Evolutionary conservation across 2,329 filamentous ascomycete species (phyloP).

Genomic region (Fusarium sacchari): DNA sequence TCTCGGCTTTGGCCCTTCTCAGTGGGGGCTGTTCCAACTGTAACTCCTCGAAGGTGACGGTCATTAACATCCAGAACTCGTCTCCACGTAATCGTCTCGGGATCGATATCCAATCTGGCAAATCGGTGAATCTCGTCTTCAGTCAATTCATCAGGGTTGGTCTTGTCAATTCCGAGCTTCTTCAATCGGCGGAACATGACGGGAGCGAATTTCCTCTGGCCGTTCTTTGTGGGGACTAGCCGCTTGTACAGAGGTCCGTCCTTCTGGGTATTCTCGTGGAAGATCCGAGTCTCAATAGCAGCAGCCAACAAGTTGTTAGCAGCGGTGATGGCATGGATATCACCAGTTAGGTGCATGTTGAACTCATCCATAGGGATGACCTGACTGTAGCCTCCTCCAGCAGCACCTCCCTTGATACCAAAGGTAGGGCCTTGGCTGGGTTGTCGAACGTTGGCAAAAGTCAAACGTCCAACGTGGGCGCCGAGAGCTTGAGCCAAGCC

Average conservation of each 20-base stretch:
- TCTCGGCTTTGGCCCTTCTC: constrained; percentile 90
- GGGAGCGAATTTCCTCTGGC: constrained; percentile 84
- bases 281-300: constrained; percentile 97
- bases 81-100: constrained; percentile 96
- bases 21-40: constrained; percentile 85
- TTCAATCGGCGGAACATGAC: constrained; percentile 93
- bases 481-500: constrained; percentile 93
- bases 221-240: constrained; percentile 89
- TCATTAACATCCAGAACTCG: constrained; percentile 98
- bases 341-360: constrained; percentile 96
- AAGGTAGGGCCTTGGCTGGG: constrained; percentile 98
- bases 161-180: constrained; percentile 97
- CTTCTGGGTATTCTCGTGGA: constrained; percentile 96
- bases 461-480: constrained; percentile 85
- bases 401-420: constrained; percentile 97
- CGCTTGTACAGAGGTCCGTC: constrained; percentile 88
- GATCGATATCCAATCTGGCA: constrained; percentile 95
- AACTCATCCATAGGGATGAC: constrained; percentile 99
- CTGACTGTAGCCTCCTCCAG: constrained; percentile 97
- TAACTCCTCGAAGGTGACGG: constrained; percentile 88
- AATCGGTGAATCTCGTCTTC: constrained; percentile 89
- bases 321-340: constrained; percentile 96
- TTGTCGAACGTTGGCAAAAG: constrained; percentile 96
- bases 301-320: constrained; percentile 97
- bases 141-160: constrained; percentile 88